phyloP scores from a whole-genome alignment of 352 stramenopile genomes.

The Phytopythium chamaehyphon region DNA sequence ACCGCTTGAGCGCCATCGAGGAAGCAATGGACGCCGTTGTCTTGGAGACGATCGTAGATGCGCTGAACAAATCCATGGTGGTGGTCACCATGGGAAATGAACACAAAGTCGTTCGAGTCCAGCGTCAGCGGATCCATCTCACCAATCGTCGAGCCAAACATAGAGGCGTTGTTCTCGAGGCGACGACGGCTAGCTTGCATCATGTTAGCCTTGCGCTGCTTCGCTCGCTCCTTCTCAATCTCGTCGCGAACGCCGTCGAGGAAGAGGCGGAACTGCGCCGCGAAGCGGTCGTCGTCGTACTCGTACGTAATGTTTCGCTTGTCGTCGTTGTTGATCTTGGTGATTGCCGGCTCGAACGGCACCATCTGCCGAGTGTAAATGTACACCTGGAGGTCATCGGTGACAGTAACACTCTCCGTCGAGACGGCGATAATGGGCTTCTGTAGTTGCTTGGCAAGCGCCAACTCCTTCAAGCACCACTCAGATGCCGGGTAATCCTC shows the following conservation, averaged over 20 bases:
- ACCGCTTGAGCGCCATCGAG: constrained; percentile 39
- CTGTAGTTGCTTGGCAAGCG: constrained; percentile 61
- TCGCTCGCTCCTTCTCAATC: constrained; percentile 72
- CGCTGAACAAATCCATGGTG: constrained; percentile 60
- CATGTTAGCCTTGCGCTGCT: constrained; percentile 51
- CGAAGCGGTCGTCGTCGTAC: constrained; percentile 59
- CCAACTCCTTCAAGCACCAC: constrained; percentile 81
- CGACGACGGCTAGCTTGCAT: constrained; percentile 26
- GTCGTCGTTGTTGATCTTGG: constrained; percentile 46
- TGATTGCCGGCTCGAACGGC: constrained; percentile 71
- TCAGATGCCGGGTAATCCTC: constrained; percentile 70
- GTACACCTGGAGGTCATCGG: constrained; percentile 80
- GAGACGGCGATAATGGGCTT: constrained; percentile 71
- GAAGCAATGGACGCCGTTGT: constrained; percentile 47
- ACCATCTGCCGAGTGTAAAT: constrained; percentile 83
- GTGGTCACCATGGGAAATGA: constrained; percentile 69
- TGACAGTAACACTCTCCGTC: constrained; percentile 47
- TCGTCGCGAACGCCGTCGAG: constrained; percentile 74
- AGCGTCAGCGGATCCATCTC: constrained; percentile 31
- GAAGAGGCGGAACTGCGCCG: constrained; percentile 52
- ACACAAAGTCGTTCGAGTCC: constrained; percentile 48
- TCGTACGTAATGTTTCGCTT: constrained; percentile 56
- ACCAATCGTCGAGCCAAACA: constrained; percentile 24
- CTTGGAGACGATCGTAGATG: constrained; percentile 50
- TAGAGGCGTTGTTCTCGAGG: constrained; percentile 18